Percentiles rank a stretch among this genome's conserved stretches.
Conservation (phyloP, 2,329 filamentous ascomycete species). For the Escovopsis sp. region DNA sequence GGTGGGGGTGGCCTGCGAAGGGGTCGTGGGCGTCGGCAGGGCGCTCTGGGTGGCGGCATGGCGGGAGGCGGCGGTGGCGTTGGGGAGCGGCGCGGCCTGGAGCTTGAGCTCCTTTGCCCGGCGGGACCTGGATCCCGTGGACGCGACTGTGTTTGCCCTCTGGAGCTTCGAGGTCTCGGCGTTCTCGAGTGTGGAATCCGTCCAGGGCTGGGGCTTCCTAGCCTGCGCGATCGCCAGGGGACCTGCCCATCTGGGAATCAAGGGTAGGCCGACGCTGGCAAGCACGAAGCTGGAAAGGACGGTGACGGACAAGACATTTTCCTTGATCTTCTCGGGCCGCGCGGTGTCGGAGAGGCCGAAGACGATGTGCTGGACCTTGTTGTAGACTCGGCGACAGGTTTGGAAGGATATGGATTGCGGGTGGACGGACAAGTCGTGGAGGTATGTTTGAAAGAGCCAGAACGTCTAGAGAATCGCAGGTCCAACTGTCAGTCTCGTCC, state of each 20-base stretch:
- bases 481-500: too few species aligned
- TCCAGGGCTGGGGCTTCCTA: conserved; percentile 46
- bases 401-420: conserved; percentile 66
- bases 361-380: conserved; percentile 77
- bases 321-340: conserved; percentile 60
- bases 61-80: conserved; percentile 13
- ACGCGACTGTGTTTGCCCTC: conserved; percentile 53
- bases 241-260: conserved; percentile 63
- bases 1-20: conserved; percentile 11
- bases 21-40: conserved; percentile 8
- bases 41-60: conserved; percentile 12
- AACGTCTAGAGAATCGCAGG: conserved; percentile 47
- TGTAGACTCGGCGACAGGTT: conserved; percentile 71
- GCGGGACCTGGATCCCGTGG: conserved; percentile 33
- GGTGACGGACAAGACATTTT: conserved; percentile 67
- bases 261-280: conserved; percentile 58
- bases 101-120: conserved; percentile 31
- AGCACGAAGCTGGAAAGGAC: conserved; percentile 69
- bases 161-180: conserved; percentile 32
- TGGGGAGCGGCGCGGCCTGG: conserved; percentile 27
- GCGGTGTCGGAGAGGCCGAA: conserved; percentile 59
- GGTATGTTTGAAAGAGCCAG: conserved; percentile 80
- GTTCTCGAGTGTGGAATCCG: conserved; percentile 18
- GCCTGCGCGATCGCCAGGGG: conserved; percentile 72
- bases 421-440: conserved; percentile 62